A percentile compares a stretch with the other conserved stretches of the same genome.
These are phyloP conservation scores for Paecilomyces formosus DNA, from an alignment of 2,329 filamentous ascomycete genomes.

Conservation along the genomic window DNA sequence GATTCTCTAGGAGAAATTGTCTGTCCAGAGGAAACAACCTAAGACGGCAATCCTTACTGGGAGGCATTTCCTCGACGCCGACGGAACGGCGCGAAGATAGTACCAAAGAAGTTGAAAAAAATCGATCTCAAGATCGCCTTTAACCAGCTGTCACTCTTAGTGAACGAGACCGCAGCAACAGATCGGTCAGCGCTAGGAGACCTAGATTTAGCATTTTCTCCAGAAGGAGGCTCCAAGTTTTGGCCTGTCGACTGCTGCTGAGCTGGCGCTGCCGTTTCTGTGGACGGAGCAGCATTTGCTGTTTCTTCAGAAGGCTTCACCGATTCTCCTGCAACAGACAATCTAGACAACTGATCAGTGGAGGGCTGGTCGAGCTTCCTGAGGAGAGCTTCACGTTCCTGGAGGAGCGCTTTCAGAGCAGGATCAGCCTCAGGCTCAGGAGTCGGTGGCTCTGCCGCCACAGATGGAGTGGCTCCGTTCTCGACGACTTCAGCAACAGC, in stretches of 20 bases:
- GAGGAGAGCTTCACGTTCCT: conserved; percentile 25
- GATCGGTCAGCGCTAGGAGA: conserved; percentile 18
- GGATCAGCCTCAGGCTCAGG: conserved; percentile 25
- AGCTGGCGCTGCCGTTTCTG: neutral
- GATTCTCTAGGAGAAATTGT: conserved; percentile 3
- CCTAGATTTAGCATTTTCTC: conserved; percentile 10
- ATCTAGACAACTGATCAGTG: conserved; percentile 17
- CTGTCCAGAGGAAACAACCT: conserved; percentile 1
- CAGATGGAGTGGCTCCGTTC: neutral
- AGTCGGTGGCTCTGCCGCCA: conserved; percentile 14
- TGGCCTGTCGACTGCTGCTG: neutral
- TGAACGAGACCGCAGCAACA: conserved; percentile 31
- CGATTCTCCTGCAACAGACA: conserved; percentile 86
- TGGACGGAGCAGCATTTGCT: conserved; percentile 52
- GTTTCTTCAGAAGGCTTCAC: conserved; percentile 97
- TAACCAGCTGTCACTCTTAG: conserved; percentile 32
- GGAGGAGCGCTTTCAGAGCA: conserved; percentile 21
- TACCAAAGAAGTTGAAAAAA: conserved; percentile 33
- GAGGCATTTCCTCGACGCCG: conserved; percentile 19
- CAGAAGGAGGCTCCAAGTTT: neutral
- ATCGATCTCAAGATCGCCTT: conserved; percentile 33
- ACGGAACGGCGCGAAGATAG: conserved; percentile 32
- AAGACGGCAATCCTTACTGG: conserved; percentile 16
- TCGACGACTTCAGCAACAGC: neutral
- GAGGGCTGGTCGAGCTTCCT: conserved; percentile 23